Conservation (phyloP, 805 yeast species). For the Starmerella cellae region DNA sequence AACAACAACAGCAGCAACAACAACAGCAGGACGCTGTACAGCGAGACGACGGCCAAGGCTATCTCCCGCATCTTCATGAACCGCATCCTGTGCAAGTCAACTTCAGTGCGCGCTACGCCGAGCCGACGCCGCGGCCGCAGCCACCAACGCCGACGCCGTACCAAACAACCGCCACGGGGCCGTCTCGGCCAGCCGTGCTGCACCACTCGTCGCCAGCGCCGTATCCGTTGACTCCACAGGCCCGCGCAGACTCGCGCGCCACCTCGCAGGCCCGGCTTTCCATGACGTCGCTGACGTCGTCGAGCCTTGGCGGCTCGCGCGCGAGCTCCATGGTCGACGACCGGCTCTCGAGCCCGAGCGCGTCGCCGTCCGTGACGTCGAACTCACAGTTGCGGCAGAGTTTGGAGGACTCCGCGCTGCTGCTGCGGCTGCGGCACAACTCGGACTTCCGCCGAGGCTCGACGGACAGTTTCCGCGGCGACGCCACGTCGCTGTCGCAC, state of each 20-base stretch:
- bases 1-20: too few relatives aligned
- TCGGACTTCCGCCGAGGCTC: conserved; percentile 8
- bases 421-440: conserved; percentile 10
- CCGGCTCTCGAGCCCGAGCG: neutral
- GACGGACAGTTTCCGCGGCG: conserved; percentile 7
- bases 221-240: conserved; percentile 9
- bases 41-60: neutral
- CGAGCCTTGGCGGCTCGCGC: conserved; percentile 6
- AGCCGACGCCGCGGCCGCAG: conserved; percentile 7
- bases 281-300: conserved; percentile 5
- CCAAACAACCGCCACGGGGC: neutral
- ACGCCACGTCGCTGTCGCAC: conserved; percentile 16
- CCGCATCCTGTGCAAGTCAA: conserved; percentile 17
- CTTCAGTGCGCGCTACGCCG: conserved; percentile 17
- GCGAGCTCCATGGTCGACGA: conserved; percentile 10
- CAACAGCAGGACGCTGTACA: too few relatives aligned
- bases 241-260: conserved; percentile 11
- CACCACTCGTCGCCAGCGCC: conserved; percentile 6
- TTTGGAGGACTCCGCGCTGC: conserved; percentile 9
- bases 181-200: neutral
- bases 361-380: neutral
- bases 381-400: neutral
- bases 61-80: conserved; percentile 1
- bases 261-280: conserved; percentile 9
- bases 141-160: neutral